Evolutionary conservation across 1,284 basidiomycete species (phyloP).

Genomic region (Anthracocystis panici-leucophaei): DNA sequence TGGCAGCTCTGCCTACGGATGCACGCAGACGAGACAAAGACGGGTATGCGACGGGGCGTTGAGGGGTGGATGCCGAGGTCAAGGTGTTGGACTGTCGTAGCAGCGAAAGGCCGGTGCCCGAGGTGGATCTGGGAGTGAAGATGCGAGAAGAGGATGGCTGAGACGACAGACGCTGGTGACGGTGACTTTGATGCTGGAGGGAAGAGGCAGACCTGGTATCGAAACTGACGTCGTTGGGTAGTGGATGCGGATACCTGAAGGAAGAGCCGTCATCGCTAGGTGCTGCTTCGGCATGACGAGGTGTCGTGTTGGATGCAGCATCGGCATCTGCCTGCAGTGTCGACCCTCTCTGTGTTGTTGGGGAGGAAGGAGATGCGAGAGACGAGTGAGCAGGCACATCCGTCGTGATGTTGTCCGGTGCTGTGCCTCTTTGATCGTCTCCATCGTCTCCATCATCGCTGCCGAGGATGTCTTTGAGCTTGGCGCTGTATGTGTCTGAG

Average conservation of each 20-base stretch:
- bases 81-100: slow-evolving; percentile 26
- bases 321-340: slow-evolving; percentile 7
- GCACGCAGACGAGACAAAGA: slow-evolving; percentile 47
- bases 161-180: slow-evolving; percentile 21
- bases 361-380: slow-evolving; percentile 14
- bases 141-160: slow-evolving; percentile 34
- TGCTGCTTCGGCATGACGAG: slow-evolving; percentile 13
- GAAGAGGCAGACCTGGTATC: slow-evolving; percentile 34
- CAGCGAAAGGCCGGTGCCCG: slow-evolving; percentile 29
- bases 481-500: slow-evolving; percentile 48
- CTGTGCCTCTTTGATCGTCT: not conserved
- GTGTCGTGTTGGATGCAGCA: slow-evolving; percentile 20
- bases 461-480: slow-evolving; percentile 56
- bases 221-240: slow-evolving; percentile 46
- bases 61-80: slow-evolving; percentile 30
- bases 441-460: slow-evolving; percentile 43
- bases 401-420: not conserved
- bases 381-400: not conserved
- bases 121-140: slow-evolving; percentile 38
- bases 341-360: slow-evolving; percentile 20
- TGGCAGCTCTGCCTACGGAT: slow-evolving; percentile 28
- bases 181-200: slow-evolving; percentile 13
- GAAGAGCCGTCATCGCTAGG: slow-evolving; percentile 37
- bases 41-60: slow-evolving; percentile 42
- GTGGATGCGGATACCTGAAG: slow-evolving; percentile 30